Percentiles rank a stretch among this genome's conserved stretches.
These are phyloP conservation scores for Podospora fimiseda DNA, from an alignment of 495 filamentous ascomycete genomes.

Conservation along the genomic window DNA sequence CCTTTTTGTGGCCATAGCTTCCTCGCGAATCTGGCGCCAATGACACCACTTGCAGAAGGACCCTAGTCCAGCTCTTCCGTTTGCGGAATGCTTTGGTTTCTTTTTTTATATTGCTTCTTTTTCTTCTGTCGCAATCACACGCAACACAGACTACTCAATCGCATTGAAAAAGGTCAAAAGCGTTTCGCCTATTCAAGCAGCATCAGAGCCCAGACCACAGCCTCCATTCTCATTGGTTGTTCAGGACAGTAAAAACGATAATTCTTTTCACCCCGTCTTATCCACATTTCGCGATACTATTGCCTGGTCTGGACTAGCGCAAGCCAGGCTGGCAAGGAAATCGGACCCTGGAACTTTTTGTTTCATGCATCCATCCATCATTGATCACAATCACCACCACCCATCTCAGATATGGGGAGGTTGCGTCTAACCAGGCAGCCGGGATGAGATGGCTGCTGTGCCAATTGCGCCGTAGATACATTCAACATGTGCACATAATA, in stretches of 20 bases:
- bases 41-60: not conserved
- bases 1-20: not conserved
- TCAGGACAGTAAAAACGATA: not conserved
- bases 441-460: slow-evolving; percentile 4
- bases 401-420: not conserved
- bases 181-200: too few species aligned
- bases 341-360: too few species aligned
- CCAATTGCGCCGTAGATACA: slow-evolving; percentile 2
- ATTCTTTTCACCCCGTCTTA: not conserved
- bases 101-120: not conserved
- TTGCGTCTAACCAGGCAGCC: slow-evolving; percentile 6
- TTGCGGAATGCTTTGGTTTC: not conserved
- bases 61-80: not conserved
- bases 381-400: too few species aligned
- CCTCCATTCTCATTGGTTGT: too few species aligned
- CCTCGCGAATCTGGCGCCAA: slow-evolving; percentile 3
- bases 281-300: not conserved
- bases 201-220: too few species aligned
- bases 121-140: not conserved
- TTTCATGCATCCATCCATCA: too few species aligned
- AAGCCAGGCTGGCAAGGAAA: too few species aligned
- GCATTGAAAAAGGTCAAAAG: too few species aligned
- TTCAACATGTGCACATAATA: too few species aligned
- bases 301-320: not conserved
- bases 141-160: too few species aligned